Evolutionary conservation across 306 rosid genomes (phyloP), one percentile per base, ranked within the genome.

Genomic region (Erythrophleum fordii): DNA sequence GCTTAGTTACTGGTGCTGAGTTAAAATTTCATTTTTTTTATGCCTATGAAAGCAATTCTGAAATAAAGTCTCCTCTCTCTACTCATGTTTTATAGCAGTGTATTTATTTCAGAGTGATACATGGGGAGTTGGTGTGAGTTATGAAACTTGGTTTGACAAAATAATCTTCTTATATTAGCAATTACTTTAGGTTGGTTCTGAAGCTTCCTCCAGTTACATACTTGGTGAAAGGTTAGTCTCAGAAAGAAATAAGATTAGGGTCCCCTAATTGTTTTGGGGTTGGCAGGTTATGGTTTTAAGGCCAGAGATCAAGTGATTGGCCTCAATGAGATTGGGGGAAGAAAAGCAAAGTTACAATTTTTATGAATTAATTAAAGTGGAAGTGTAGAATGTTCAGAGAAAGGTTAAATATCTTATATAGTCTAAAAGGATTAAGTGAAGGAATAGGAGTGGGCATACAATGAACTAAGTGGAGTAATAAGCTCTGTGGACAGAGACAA

Each of bases 131-230:
- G 42, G 58, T n/a, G 39, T 71, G 67, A 67, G 20, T 31, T 62
- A 72, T 44, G 75, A 61, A 62, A 46, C 49, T 72, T 59, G 58
- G 76, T 41, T 22, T 25, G 51, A 12, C 37, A 76, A 67, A n/a
- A 48, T 51, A 44, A 69, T 76, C 35, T 6, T 69, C 31, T 60
- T 20, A 12, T 17, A n/a, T 26, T 16, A 48, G 53, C 53, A 14
- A 48, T 14, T 48, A 45, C 51, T 14, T 45, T 26, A 14, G 16
- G 39, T 44, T 39, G 25, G 22, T 22, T 22, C 58, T 52, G 52
- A 64, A 42, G 61, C 51, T 71, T 31, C 51, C 62, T 75, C 8
- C 67, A 58, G 13, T 14, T 56, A 26, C 3, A n/a, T n/a, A 34
- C 65, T 25, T 55, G 12, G 49, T 25, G 44, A 31, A 61, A 45